Percentiles rank a stretch among this genome's conserved stretches.
Evolutionary conservation across 1,284 basidiomycete genomes (phyloP).

Genomic region (Exobasidium rhododendri): DNA sequence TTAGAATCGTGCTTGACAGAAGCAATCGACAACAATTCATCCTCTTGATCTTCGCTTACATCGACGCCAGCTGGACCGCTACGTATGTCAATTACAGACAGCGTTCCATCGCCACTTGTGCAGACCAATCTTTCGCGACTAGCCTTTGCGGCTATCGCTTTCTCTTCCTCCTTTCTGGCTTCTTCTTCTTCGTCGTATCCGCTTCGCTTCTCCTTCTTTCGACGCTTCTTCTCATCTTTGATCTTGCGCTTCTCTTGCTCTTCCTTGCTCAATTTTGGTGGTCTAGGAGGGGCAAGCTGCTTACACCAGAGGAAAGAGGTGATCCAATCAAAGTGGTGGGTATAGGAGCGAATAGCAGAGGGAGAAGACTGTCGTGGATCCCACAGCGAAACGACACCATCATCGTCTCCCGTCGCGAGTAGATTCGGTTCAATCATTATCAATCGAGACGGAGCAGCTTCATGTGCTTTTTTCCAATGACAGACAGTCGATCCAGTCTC

Average conservation of each 20-base stretch:
- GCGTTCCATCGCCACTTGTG: conserved; percentile 75
- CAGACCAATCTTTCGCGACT: conserved; percentile 34
- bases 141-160: conserved; percentile 2
- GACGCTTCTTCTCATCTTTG: conserved; percentile 21
- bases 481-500: conserved; percentile 65
- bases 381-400: conserved; percentile 91
- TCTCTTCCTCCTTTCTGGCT: conserved; percentile 11
- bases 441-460: conserved; percentile 62
- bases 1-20: conserved; percentile 76
- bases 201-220: conserved; percentile 18
- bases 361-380: conserved; percentile 65
- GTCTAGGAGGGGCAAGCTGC: conserved; percentile 27
- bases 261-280: conserved; percentile 16
- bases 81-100: conserved; percentile 74
- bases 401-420: conserved; percentile 83
- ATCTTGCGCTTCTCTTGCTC: conserved; percentile 17
- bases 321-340: conserved; percentile 92
- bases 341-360: conserved; percentile 64
- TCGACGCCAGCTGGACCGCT: conserved; percentile 63
- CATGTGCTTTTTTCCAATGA: conserved; percentile 68
- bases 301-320: conserved; percentile 76
- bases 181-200: conserved; percentile 12
- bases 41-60: conserved; percentile 87
- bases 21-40: conserved; percentile 81
- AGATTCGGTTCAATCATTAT: conserved; percentile 71